Conservation (phyloP, 2,329 filamentous ascomycete genomes). For the Onygenales sp. region DNA sequence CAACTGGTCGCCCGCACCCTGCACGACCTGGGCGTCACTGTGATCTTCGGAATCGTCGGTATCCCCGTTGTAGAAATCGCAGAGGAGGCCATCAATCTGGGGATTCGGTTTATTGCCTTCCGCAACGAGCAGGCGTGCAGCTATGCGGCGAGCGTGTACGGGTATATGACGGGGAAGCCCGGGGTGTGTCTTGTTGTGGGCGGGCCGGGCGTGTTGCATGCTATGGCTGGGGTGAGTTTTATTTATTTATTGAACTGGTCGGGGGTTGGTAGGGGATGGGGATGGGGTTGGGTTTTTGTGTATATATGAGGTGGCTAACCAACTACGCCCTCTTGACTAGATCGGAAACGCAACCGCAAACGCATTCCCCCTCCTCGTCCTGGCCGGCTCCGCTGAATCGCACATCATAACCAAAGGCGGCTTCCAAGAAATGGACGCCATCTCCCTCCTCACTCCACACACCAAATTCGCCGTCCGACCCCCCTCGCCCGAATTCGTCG, state of each 20-base stretch:
- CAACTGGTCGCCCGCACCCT: conserved; percentile 41
- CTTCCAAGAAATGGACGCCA: conserved; percentile 50
- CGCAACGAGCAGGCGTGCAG: conserved; percentile 50
- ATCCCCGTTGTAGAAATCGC: conserved; percentile 49
- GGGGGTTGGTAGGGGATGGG: conserved; percentile 1
- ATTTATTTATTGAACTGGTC: neutral
- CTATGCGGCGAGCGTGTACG: conserved; percentile 51
- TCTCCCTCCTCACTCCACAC: conserved; percentile 44
- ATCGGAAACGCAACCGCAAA: conserved; percentile 46
- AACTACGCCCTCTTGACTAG: conserved; percentile 10
- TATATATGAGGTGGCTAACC: conserved; percentile 5
- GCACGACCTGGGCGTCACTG: conserved; percentile 39
- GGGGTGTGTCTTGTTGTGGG: conserved; percentile 52
- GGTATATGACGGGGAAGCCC: conserved; percentile 47
- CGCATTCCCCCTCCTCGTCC: conserved; percentile 45
- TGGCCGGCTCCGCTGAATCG: conserved; percentile 46
- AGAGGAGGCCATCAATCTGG: conserved; percentile 47
- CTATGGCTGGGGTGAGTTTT: conserved; percentile 42
- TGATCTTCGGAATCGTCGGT: conserved; percentile 47
- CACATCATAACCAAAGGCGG: conserved; percentile 43
- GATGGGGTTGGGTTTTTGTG: neutral
- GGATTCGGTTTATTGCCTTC: conserved; percentile 50
- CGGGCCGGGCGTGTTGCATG: conserved; percentile 49
- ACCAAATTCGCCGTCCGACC: conserved; percentile 43
- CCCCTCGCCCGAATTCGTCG: conserved; percentile 36